Evolutionary conservation across 257 asterid genomes (phyloP).

Genomic region (Scutellaria galericulata): DNA sequence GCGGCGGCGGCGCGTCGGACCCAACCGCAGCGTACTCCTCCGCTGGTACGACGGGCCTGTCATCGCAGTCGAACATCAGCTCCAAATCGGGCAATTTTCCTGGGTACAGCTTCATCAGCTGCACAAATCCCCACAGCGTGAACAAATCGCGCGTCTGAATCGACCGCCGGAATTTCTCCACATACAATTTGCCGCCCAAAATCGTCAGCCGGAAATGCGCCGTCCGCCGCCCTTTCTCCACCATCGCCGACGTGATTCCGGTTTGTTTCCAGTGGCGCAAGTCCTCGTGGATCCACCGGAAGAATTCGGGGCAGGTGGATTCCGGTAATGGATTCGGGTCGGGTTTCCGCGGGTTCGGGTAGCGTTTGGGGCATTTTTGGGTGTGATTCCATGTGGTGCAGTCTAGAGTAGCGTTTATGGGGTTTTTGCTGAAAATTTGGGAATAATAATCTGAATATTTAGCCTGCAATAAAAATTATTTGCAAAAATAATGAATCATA

Average conservation of each 20-base stretch:
- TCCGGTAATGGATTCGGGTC: constrained; percentile 30
- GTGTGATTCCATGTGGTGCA: constrained; percentile 62
- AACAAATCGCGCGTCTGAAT: constrained; percentile 69
- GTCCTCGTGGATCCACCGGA: constrained; percentile 80
- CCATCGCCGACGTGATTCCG: constrained; percentile 54
- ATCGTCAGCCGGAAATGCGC: constrained; percentile 66
- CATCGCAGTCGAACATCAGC: constrained; percentile 68
- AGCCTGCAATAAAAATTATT: constrained; percentile 34
- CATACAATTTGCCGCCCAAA: constrained; percentile 59
- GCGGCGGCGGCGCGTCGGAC: constrained; percentile 58
- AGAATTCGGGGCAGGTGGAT: constrained; percentile 66
- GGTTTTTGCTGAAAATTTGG: constrained; percentile 14
- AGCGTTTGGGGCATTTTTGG: constrained; percentile 51
- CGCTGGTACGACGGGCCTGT: constrained; percentile 52
- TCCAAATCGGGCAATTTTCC: constrained; percentile 73
- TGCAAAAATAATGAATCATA: background rate
- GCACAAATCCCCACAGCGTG: constrained; percentile 72
- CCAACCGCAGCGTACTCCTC: constrained; percentile 40
- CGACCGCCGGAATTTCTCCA: constrained; percentile 58
- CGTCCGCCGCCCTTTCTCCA: constrained; percentile 53
- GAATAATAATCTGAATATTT: constrained; percentile 37
- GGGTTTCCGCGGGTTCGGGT: constrained; percentile 40
- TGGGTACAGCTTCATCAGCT: constrained; percentile 64
- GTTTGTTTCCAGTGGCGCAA: constrained; percentile 58
- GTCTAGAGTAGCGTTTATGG: constrained; percentile 39